Conservation (phyloP, 257 asterid genomes). For the Solanum chilense region DNA sequence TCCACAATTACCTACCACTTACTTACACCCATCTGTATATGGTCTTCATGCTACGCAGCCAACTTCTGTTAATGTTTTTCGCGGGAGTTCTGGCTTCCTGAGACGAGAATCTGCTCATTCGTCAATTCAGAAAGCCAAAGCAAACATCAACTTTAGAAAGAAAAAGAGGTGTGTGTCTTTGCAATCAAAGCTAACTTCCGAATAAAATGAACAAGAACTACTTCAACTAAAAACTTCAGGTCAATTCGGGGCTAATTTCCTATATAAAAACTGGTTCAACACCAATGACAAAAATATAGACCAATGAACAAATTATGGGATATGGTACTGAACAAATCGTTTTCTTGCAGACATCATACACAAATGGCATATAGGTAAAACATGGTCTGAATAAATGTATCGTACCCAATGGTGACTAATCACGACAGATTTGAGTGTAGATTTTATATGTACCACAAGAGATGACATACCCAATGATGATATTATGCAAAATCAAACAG, state of each 20-base stretch:
- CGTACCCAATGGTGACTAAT: background rate
- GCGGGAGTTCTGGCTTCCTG: background rate
- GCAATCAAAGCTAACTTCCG: background rate
- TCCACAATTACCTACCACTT: background rate
- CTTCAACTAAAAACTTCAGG: background rate
- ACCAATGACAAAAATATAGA: background rate
- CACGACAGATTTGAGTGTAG: background rate
- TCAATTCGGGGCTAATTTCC: background rate
- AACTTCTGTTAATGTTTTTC: background rate
- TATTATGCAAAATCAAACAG: constrained; percentile 53
- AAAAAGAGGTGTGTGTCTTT: background rate
- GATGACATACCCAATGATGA: background rate
- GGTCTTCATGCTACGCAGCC: background rate
- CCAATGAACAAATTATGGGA: background rate
- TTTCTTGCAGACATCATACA: background rate
- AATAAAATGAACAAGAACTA: background rate
- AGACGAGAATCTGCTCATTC: background rate
- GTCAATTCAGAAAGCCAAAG: background rate
- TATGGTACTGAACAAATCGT: background rate
- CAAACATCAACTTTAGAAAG: background rate
- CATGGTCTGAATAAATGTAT: background rate
- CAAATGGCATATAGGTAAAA: background rate
- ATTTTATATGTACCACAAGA: background rate
- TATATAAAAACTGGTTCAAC: background rate
- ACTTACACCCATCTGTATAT: background rate